A percentile compares a stretch with the other conserved stretches of the same genome.
These are phyloP conservation scores for Panus rudis DNA, from an alignment of 768 basidiomycete species.

Conservation along the genomic window DNA sequence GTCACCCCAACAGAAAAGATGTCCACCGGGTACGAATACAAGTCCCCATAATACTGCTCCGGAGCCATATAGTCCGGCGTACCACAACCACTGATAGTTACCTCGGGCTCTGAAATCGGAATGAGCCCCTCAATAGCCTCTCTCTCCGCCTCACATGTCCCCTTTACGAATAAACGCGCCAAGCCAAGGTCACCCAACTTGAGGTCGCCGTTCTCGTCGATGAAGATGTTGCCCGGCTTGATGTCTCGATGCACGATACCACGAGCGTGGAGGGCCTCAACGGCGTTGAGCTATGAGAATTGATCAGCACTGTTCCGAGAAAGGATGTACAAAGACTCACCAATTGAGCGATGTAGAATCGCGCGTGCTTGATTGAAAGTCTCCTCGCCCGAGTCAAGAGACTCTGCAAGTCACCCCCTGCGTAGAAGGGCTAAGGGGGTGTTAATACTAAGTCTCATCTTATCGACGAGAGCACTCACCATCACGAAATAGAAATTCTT, in stretches of 20 bases:
- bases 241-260: constrained; percentile 98
- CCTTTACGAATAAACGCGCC: background rate
- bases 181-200: constrained; percentile 9
- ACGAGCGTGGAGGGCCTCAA: constrained; percentile 63
- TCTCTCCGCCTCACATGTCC: background rate
- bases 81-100: background rate
- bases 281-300: constrained; percentile 1
- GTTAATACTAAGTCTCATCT: background rate
- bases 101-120: too few relatives aligned
- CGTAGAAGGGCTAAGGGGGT: constrained; percentile 2
- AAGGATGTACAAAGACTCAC: background rate
- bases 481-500: constrained; percentile 6
- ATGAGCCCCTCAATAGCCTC: background rate
- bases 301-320: background rate
- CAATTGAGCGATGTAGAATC: constrained; percentile 3
- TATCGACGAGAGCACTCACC: background rate
- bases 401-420: background rate
- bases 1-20: background rate
- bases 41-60: background rate
- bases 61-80: background rate
- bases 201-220: constrained; percentile 24
- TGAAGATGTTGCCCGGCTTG: constrained; percentile 95
- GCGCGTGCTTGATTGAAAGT: background rate
- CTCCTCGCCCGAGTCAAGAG: background rate
- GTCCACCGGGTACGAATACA: background rate